A percentile compares a stretch with the other conserved stretches of the same genome.
Evolutionary conservation across 2,329 filamentous ascomycete genomes (phyloP).

Genomic region (Arthrobotrys conoides): DNA sequence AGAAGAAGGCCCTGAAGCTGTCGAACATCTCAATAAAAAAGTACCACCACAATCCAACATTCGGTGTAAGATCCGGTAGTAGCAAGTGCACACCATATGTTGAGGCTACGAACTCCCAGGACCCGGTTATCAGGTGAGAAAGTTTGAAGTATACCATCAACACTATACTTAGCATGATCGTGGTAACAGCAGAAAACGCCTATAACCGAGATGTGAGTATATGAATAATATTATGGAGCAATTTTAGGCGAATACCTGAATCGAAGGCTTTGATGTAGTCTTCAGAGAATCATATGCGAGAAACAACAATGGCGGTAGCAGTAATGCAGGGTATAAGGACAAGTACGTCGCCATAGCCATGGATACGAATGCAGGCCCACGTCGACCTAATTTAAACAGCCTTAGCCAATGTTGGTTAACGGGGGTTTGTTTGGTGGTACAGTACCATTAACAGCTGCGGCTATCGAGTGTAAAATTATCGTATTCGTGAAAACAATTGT

Average conservation of each 20-base stretch:
- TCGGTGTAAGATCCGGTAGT: slow-evolving; percentile 91
- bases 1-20: slow-evolving; percentile 95
- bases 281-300: slow-evolving; percentile 78
- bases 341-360: slow-evolving; percentile 90
- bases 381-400: slow-evolving; percentile 65
- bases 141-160: slow-evolving; percentile 66
- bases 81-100: slow-evolving; percentile 95
- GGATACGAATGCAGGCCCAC: slow-evolving; percentile 80
- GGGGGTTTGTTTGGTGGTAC: slow-evolving; percentile 53
- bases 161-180: slow-evolving; percentile 26
- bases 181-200: slow-evolving; percentile 39
- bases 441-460: slow-evolving; percentile 82
- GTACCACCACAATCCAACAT: slow-evolving; percentile 99
- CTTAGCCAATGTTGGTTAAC: not conserved
- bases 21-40: slow-evolving; percentile 99
- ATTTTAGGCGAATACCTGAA: slow-evolving; percentile 62
- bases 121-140: slow-evolving; percentile 78
- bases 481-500: slow-evolving; percentile 90
- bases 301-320: slow-evolving; percentile 85
- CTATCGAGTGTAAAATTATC: slow-evolving; percentile 85
- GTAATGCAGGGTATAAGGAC: slow-evolving; percentile 89
- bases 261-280: slow-evolving; percentile 35
- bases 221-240: slow-evolving; percentile 67
- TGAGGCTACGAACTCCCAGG: slow-evolving; percentile 87
- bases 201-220: slow-evolving; percentile 1